Percentiles rank a stretch among this genome's conserved stretches.
These are phyloP conservation scores for Candida pseudocylindracea DNA, from an alignment of 1,139 yeast species.

Conservation along the genomic window DNA sequence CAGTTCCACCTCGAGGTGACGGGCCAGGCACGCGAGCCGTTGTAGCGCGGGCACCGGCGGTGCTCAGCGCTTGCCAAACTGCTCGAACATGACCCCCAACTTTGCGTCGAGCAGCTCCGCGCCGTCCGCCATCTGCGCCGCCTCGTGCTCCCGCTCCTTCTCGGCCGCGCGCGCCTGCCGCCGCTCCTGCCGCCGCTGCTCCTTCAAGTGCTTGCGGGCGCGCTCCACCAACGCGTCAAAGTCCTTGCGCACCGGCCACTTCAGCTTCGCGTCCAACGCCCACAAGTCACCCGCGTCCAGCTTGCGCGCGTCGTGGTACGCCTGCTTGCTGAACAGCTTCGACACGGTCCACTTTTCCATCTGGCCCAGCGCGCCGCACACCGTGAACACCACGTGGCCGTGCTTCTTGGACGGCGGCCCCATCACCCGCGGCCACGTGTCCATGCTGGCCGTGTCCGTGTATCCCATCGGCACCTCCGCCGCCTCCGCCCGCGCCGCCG, in stretches of 20 bases:
- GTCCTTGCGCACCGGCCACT: constrained; percentile 12
- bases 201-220: constrained; percentile 6
- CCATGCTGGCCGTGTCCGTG: constrained; percentile 8
- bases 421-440: constrained; percentile 52
- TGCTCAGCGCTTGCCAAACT: no score
- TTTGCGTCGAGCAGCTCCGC: neutral
- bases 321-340: constrained; percentile 51
- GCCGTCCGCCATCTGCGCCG: constrained; percentile 11
- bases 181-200: constrained; percentile 17
- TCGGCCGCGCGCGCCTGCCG: constrained; percentile 18
- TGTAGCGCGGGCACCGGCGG: constrained; percentile 8
- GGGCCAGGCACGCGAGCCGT: constrained; percentile 35
- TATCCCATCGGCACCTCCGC: constrained; percentile 7
- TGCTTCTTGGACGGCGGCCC: constrained; percentile 56
- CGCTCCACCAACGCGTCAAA: constrained; percentile 10
- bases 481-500: constrained; percentile 11
- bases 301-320: constrained; percentile 81
- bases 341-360: constrained; percentile 80
- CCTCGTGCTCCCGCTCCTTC: constrained; percentile 13
- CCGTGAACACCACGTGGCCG: constrained; percentile 61
- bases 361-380: constrained; percentile 62
- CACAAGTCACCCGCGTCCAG: constrained; percentile 72
- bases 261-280: constrained; percentile 53
- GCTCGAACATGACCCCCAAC: neutral
- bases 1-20: constrained; percentile 57